Conservation (phyloP, 768 basidiomycete species). For the Mycena belliarum region DNA sequence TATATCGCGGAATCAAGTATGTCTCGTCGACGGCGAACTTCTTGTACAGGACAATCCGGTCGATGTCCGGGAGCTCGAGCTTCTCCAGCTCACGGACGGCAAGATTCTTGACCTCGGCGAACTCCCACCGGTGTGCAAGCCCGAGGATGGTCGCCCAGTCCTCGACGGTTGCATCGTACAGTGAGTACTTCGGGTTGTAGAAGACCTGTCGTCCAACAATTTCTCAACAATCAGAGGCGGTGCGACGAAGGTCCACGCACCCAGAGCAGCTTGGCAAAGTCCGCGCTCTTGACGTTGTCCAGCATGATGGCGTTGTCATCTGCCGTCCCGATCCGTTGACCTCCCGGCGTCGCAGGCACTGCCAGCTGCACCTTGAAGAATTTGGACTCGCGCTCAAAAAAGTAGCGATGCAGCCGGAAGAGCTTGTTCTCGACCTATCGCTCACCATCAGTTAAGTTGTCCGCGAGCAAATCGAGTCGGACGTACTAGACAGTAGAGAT, state of each 20-base stretch:
- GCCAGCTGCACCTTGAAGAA: constrained; percentile 43
- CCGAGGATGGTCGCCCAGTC: constrained; percentile 62
- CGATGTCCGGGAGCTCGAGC: constrained; percentile 45
- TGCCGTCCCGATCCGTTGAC: constrained; percentile 33
- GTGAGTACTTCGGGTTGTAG: constrained; percentile 50
- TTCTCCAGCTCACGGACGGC: constrained; percentile 61
- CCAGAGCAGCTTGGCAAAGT: constrained; percentile 53
- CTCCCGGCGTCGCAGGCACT: constrained; percentile 32
- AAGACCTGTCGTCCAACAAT: not conserved
- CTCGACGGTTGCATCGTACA: constrained; percentile 49
- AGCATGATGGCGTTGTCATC: constrained; percentile 47
- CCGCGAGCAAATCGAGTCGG: not conserved
- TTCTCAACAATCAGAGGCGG: too few species aligned
- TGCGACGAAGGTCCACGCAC: constrained; percentile 59
- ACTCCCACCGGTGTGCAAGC: constrained; percentile 59
- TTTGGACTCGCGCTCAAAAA: constrained; percentile 52
- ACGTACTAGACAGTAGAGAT: constrained; percentile 41
- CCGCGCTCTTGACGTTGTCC: constrained; percentile 37
- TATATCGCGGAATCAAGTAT: constrained; percentile 57
- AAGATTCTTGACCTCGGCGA: constrained; percentile 55
- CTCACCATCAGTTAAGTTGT: not conserved
- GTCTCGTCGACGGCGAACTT: constrained; percentile 46
- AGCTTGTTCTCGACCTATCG: constrained; percentile 49
- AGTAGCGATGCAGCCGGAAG: constrained; percentile 54
- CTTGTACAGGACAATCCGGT: constrained; percentile 59